Evolutionary conservation across 2,329 filamentous ascomycete species (phyloP).

Genomic region (Aspergillus carbonarius): DNA sequence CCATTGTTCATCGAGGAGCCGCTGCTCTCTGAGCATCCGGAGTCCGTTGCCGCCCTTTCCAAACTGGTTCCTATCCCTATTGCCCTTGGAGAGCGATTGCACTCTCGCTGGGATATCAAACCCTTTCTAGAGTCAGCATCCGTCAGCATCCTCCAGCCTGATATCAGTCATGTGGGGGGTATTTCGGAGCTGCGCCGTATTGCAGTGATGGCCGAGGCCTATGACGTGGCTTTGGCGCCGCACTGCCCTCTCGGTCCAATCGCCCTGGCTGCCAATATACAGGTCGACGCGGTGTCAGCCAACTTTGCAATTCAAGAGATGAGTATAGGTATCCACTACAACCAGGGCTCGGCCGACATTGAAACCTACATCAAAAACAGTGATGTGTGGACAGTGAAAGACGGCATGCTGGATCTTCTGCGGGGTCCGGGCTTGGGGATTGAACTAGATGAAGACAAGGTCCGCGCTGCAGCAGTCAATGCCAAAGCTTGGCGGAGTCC

Average conservation of each 20-base stretch:
- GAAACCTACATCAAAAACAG: conserved; percentile 6
- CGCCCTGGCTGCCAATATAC: conserved; percentile 68
- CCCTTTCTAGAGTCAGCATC: conserved; percentile 67
- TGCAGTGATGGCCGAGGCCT: conserved; percentile 68
- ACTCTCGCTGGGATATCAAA: conserved; percentile 71
- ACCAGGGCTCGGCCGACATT: not conserved
- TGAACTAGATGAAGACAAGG: not conserved
- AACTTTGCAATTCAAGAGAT: conserved; percentile 78
- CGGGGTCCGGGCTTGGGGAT: conserved; percentile 54
- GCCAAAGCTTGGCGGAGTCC: conserved; percentile 7
- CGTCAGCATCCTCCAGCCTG: conserved; percentile 71
- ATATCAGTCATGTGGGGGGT: conserved; percentile 69
- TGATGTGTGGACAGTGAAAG: not conserved
- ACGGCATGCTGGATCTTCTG: conserved; percentile 2
- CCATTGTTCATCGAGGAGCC: conserved; percentile 77
- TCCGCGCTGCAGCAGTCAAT: not conserved
- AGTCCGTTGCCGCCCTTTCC: conserved; percentile 63
- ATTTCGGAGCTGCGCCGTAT: conserved; percentile 71
- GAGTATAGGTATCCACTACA: conserved; percentile 79
- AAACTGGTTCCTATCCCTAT: conserved; percentile 55
- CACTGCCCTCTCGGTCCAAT: conserved; percentile 74
- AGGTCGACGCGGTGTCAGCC: conserved; percentile 61
- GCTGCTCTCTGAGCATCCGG: conserved; percentile 66
- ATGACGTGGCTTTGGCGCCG: conserved; percentile 71
- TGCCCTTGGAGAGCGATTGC: conserved; percentile 70